Percentiles rank a stretch among this genome's conserved stretches.
Conservation (phyloP, 164 flowering plant species). For the Kalanchoe fedtschenkoi region DNA sequence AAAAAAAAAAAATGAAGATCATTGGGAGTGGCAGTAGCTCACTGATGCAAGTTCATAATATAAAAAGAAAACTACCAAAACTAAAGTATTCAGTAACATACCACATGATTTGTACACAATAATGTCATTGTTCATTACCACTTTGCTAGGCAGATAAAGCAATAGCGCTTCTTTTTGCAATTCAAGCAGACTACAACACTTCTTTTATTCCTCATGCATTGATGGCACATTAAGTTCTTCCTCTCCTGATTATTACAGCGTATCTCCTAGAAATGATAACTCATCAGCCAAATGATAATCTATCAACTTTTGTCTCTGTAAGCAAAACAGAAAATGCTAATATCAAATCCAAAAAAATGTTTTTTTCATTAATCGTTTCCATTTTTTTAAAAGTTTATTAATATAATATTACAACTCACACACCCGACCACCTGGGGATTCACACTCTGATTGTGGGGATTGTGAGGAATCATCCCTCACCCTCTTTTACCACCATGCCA, state of each 20-base stretch:
- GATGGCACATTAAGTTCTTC: conserved; percentile 45
- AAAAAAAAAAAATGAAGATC: neutral
- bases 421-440: too few species aligned
- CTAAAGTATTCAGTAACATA: neutral
- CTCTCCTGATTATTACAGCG: conserved; percentile 12
- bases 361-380: neutral
- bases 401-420: too few species aligned
- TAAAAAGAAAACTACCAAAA: neutral
- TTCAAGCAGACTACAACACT: conserved; percentile 38
- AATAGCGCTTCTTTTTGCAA: conserved; percentile 50
- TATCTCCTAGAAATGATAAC: conserved; percentile 17
- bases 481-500: too few species aligned
- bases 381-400: too few species aligned
- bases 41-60: neutral
- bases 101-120: neutral
- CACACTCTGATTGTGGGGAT: too few species aligned
- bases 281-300: conserved; percentile 9
- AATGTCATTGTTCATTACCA: conserved; percentile 35
- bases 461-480: too few species aligned
- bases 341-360: conserved; percentile 6
- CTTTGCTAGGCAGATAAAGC: conserved; percentile 39
- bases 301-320: neutral
- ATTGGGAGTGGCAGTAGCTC: neutral
- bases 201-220: conserved; percentile 31
- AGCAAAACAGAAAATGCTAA: conserved; percentile 1